These are phyloP conservation scores for Amanita rimosa DNA, from an alignment of 768 basidiomycete species.

Conservation along the genomic window DNA sequence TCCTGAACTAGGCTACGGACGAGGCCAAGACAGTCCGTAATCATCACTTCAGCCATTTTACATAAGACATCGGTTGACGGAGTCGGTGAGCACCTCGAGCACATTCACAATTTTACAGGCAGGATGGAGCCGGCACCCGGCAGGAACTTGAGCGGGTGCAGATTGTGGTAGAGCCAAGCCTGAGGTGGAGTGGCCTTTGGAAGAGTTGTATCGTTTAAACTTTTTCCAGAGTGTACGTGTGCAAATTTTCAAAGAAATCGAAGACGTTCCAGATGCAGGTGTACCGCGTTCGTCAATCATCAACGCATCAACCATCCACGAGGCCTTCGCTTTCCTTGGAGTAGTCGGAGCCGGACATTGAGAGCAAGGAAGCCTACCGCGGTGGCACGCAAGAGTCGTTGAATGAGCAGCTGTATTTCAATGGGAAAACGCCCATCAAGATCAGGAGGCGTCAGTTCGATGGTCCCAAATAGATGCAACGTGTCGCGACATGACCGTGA, in stretches of 20 bases:
- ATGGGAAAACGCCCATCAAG: constrained; percentile 83
- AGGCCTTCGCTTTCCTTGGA: constrained; percentile 26
- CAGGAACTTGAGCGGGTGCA: constrained; percentile 57
- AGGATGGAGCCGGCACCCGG: constrained; percentile 69
- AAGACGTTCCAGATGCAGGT: constrained; percentile 61
- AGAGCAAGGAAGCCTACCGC: constrained; percentile 65
- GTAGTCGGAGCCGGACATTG: constrained; percentile 38
- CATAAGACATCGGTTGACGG: constrained; percentile 47
- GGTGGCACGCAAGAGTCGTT: constrained; percentile 62
- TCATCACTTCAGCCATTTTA: constrained; percentile 44
- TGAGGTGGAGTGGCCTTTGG: constrained; percentile 23
- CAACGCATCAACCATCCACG: too few relatives aligned
- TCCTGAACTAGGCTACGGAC: constrained; percentile 67
- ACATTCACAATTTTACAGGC: constrained; percentile 55
- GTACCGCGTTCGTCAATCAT: too few relatives aligned
- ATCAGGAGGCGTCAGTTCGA: too few relatives aligned
- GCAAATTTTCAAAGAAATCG: constrained; percentile 60
- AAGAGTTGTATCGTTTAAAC: constrained; percentile 48
- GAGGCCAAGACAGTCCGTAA: constrained; percentile 70
- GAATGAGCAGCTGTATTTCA: constrained; percentile 56
- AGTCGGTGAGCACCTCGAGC: constrained; percentile 71
- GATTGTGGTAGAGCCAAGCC: constrained; percentile 54
- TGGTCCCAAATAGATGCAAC: too few relatives aligned
- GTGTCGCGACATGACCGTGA: too few relatives aligned
- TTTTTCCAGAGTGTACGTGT: constrained; percentile 64